These are phyloP conservation scores for Phoma sp. DNA, from an alignment of 2,329 filamentous ascomycete genomes.

Conservation along the genomic window DNA sequence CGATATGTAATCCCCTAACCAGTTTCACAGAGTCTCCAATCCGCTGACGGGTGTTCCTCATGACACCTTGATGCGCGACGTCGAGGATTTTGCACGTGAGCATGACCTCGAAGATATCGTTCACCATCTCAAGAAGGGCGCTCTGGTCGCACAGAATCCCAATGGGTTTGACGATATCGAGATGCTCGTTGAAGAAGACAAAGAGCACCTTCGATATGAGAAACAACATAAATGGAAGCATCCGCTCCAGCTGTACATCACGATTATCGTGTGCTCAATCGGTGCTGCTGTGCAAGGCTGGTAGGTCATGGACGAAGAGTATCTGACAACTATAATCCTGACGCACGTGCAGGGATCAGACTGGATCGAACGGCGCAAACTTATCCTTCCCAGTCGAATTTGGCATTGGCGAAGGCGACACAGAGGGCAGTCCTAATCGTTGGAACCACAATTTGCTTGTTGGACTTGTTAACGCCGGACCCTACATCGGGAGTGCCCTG, in stretches of 20 bases:
- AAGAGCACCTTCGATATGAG: slow-evolving; percentile 65
- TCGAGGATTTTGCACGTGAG: slow-evolving; percentile 67
- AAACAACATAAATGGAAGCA: slow-evolving; percentile 66
- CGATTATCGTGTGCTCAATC: slow-evolving; percentile 70
- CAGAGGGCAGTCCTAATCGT: slow-evolving; percentile 22
- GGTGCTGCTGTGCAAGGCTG: slow-evolving; percentile 62
- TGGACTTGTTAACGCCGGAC: slow-evolving; percentile 30
- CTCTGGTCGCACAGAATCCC: slow-evolving; percentile 74
- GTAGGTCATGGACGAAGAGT: background rate
- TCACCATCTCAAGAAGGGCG: slow-evolving; percentile 54
- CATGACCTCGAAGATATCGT: slow-evolving; percentile 56
- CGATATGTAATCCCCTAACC: background rate
- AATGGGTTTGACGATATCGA: slow-evolving; percentile 65
- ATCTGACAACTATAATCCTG: background rate
- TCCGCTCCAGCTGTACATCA: slow-evolving; percentile 65
- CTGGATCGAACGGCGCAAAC: slow-evolving; percentile 58
- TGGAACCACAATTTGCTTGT: slow-evolving; percentile 23
- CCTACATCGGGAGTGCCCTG: slow-evolving; percentile 38
- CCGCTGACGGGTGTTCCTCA: slow-evolving; percentile 61
- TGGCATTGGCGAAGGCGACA: slow-evolving; percentile 47
- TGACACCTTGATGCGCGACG: slow-evolving; percentile 58
- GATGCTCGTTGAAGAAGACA: slow-evolving; percentile 65
- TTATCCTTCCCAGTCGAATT: slow-evolving; percentile 63
- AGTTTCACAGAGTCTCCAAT: slow-evolving; percentile 55
- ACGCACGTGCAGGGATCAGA: slow-evolving; percentile 59